A percentile compares a stretch with the other conserved stretches of the same genome.
Conservation (phyloP, 1,139 yeast species). For the Petasospora fabianii region DNA sequence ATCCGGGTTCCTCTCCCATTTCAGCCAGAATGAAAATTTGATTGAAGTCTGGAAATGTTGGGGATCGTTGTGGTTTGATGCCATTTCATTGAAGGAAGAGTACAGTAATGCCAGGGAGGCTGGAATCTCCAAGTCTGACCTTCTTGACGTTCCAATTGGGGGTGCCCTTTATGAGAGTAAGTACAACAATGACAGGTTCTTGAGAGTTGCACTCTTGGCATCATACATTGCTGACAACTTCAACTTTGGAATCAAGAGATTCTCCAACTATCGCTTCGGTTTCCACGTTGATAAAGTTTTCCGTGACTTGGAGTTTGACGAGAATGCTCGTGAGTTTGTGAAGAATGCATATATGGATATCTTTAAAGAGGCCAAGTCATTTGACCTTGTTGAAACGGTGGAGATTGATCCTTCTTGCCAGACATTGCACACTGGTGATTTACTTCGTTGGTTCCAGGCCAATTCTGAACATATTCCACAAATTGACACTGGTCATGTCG, state of each 20-base stretch:
- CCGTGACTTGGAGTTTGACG: conserved; percentile 7
- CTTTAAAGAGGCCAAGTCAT: conserved; percentile 12
- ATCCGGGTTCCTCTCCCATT: conserved; percentile 30
- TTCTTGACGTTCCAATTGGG: conserved; percentile 59
- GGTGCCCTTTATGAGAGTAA: conserved; percentile 48
- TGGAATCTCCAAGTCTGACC: conserved; percentile 55
- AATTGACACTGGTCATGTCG: conserved; percentile 4
- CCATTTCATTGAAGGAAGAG: conserved; percentile 46
- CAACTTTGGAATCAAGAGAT: conserved; percentile 45
- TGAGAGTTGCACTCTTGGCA: conserved; percentile 49
- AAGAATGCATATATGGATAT: conserved; percentile 13
- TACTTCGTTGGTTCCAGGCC: conserved; percentile 10
- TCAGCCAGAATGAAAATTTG: conserved; percentile 55
- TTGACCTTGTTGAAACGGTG: conserved; percentile 14
- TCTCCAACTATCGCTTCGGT: conserved; percentile 7
- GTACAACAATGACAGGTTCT: conserved; percentile 44
- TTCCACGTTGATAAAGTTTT: conserved; percentile 14
- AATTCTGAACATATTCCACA: conserved; percentile 1
- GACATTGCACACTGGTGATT: conserved; percentile 1
- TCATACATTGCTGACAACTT: conserved; percentile 47
- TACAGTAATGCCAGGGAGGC: conserved; percentile 49
- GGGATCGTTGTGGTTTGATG: conserved; percentile 81
- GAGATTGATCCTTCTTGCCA: conserved; percentile 9
- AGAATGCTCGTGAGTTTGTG: conserved; percentile 8
- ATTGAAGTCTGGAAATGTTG: conserved; percentile 83